phyloP scores from a whole-genome alignment of 176 grass and related monocot species.

The Dactylis glomerata region DNA sequence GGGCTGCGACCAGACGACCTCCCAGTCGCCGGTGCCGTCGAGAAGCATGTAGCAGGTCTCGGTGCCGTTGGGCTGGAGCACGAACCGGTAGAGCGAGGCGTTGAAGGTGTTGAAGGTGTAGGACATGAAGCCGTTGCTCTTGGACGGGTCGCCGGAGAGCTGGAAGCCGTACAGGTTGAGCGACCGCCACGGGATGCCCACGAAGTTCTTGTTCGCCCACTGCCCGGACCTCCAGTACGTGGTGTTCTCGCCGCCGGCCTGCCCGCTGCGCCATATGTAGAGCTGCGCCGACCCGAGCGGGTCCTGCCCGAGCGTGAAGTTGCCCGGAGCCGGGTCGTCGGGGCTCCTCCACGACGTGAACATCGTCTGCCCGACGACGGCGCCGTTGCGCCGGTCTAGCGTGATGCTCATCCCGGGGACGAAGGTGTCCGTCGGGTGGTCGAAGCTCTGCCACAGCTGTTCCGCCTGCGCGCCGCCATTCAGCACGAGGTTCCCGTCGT shows the following conservation, averaged over 20 bases:
- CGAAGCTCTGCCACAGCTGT: constrained; percentile 50
- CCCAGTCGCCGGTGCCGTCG: constrained; percentile 26
- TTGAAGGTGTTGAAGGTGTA: constrained; percentile 39
- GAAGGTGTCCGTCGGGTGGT: constrained; percentile 58
- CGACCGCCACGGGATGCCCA: constrained; percentile 38
- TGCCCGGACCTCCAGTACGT: constrained; percentile 47
- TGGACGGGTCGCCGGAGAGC: constrained; percentile 26
- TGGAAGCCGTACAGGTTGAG: constrained; percentile 51
- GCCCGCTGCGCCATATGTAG: constrained; percentile 35
- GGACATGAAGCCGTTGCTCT: background rate
- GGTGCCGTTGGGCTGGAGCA: constrained; percentile 41
- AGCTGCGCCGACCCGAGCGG: constrained; percentile 60
- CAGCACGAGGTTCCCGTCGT: constrained; percentile 46
- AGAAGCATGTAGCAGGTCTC: constrained; percentile 53
- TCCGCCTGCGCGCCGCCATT: background rate
- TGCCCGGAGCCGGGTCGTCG: constrained; percentile 43
- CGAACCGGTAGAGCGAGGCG: constrained; percentile 34
- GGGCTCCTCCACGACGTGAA: constrained; percentile 55
- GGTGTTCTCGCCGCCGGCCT: background rate
- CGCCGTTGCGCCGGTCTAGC: constrained; percentile 19
- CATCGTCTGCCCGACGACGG: constrained; percentile 20
- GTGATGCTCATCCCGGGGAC: constrained; percentile 55
- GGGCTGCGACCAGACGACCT: constrained; percentile 59
- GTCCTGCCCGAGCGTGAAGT: constrained; percentile 62
- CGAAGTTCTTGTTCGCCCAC: constrained; percentile 41